Conservation (phyloP, 306 rosid genomes). For the Herpetospermum pedunculosum region DNA sequence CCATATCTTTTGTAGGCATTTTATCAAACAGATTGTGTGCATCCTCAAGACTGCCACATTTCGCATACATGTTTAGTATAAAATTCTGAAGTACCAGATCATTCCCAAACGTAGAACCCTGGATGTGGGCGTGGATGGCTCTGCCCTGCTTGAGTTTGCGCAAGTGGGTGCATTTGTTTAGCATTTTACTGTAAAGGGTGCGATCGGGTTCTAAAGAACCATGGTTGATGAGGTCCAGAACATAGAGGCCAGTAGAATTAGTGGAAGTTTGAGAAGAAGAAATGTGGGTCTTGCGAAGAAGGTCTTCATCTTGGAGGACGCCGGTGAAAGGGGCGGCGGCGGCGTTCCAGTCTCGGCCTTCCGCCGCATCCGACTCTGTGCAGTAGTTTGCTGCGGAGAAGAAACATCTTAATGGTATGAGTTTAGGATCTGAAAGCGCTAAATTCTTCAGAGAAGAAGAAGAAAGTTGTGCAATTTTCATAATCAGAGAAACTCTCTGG, state of each 20-base stretch:
- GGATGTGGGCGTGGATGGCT: slow-evolving; percentile 10
- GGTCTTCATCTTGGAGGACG: slow-evolving; percentile 16
- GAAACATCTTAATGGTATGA: background rate
- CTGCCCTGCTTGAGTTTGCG: slow-evolving; percentile 13
- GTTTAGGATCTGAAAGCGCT: background rate
- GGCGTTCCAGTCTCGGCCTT: background rate
- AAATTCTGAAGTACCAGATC: slow-evolving; percentile 12
- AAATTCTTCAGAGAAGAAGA: background rate
- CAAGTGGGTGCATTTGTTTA: slow-evolving; percentile 12
- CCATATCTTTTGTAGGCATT: slow-evolving; percentile 14
- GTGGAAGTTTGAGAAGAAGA: background rate
- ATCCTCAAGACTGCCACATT: slow-evolving; percentile 13
- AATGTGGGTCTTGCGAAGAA: slow-evolving; percentile 11
- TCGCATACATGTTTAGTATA: slow-evolving; percentile 13
- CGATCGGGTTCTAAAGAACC: slow-evolving; percentile 11
- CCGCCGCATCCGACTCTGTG: background rate
- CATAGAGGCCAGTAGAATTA: background rate
- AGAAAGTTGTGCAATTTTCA: background rate
- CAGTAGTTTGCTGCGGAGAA: background rate
- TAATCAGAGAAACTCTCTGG: background rate
- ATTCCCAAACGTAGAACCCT: slow-evolving; percentile 3
- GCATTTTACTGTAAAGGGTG: slow-evolving; percentile 4
- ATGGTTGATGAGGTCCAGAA: slow-evolving; percentile 5
- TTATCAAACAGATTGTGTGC: slow-evolving; percentile 10
- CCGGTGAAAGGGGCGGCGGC: background rate